Percentiles rank a stretch among this genome's conserved stretches.
Conservation (phyloP, 495 filamentous ascomycete species). For the Neurospora sp. region DNA sequence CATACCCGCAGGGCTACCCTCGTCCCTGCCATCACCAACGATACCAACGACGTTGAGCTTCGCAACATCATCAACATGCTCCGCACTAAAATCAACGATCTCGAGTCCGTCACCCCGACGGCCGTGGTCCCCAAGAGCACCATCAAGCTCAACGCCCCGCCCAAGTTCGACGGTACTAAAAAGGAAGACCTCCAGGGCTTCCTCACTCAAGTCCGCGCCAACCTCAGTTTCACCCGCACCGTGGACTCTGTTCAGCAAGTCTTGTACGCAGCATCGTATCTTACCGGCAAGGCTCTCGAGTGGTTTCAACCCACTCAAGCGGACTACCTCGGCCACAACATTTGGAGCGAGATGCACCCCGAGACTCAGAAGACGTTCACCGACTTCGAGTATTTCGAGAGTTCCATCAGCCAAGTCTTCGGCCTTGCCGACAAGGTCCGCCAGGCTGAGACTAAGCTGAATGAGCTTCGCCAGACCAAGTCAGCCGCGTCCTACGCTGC, state of each 20-base stretch:
- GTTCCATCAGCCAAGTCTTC: neutral
- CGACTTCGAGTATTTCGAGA: neutral
- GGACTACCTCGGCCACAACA: neutral
- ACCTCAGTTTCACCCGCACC: neutral
- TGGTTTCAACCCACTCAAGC: neutral
- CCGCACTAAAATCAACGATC: neutral
- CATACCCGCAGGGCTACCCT: neutral
- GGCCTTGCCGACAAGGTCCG: neutral
- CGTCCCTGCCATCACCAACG: neutral
- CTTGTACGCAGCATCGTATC: too few species aligned
- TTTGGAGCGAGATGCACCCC: neutral
- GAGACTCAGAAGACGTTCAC: neutral
- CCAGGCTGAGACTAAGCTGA: neutral
- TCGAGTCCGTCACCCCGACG: too few species aligned
- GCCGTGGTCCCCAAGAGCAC: too few species aligned
- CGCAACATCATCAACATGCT: neutral
- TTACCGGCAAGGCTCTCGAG: neutral
- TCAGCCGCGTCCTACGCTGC: neutral
- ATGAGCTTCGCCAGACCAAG: neutral
- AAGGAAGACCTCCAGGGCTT: neutral
- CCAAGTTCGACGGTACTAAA: neutral
- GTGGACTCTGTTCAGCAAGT: neutral
- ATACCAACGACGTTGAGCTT: rapidly evolving
- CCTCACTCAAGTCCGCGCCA: neutral
- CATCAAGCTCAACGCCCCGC: neutral